These are phyloP conservation scores for Coemansia sp. DNA, from an alignment of 192 early-diverging fungal genomes.

Conservation along the genomic window DNA sequence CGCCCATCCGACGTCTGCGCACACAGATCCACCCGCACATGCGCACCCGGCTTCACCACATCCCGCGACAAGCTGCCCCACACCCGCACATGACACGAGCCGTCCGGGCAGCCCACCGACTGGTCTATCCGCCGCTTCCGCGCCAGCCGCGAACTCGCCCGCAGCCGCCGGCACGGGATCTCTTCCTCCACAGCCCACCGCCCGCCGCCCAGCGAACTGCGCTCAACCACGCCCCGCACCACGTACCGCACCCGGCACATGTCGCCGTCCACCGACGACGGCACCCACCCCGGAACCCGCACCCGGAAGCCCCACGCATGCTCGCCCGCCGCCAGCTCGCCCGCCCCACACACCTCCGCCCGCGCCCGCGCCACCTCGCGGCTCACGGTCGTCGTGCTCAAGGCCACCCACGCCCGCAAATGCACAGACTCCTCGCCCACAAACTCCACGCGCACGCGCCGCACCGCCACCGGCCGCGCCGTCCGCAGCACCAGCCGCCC, in stretches of 20 bases:
- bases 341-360: slow-evolving; percentile 1
- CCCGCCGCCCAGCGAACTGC: slow-evolving; percentile 1
- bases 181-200: slow-evolving; percentile 16
- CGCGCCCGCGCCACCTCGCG: slow-evolving; percentile 9
- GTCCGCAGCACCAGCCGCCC: slow-evolving; percentile 14
- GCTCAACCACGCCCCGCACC: slow-evolving; percentile 10
- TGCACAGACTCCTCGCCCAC: slow-evolving; percentile 30
- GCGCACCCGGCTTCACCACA: slow-evolving; percentile 33
- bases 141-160: slow-evolving; percentile 20
- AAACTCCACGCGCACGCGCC: slow-evolving; percentile 22
- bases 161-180: slow-evolving; percentile 15
- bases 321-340: slow-evolving; percentile 16
- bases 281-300: slow-evolving; percentile 28
- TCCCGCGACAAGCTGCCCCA: slow-evolving; percentile 32
- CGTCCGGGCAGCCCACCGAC: slow-evolving; percentile 47
- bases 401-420: slow-evolving; percentile 30
- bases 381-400: slow-evolving; percentile 11
- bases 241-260: slow-evolving; percentile 33
- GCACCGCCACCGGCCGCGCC: not conserved
- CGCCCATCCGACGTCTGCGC: slow-evolving; percentile 39
- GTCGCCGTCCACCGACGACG: slow-evolving; percentile 34
- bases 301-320: slow-evolving; percentile 25
- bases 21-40: slow-evolving; percentile 22
- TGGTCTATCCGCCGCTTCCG: slow-evolving; percentile 30
- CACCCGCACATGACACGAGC: slow-evolving; percentile 40